phyloP scores from a whole-genome alignment of 2,329 filamentous ascomycete species.

The Dothidotthia symphoricarpi region DNA sequence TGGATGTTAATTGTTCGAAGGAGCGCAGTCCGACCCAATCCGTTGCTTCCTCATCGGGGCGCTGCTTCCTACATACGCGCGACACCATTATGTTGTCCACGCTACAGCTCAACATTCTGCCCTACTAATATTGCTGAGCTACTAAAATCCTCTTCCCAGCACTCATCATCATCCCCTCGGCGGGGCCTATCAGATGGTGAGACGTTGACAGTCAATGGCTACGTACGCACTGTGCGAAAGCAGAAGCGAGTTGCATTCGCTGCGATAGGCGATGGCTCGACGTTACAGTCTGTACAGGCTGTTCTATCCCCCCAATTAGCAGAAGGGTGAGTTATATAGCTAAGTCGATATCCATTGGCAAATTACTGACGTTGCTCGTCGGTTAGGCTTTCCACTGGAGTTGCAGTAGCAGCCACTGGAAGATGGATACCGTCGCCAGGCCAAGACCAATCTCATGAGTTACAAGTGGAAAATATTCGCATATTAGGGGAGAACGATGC shows the following conservation, averaged over 20 bases:
- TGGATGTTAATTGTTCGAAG: slow-evolving; percentile 22
- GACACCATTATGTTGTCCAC: slow-evolving; percentile 19
- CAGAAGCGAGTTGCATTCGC: slow-evolving; percentile 85
- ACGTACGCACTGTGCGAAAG: slow-evolving; percentile 78
- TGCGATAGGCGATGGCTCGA: slow-evolving; percentile 83
- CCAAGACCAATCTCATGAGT: slow-evolving; percentile 71
- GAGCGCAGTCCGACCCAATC: slow-evolving; percentile 22
- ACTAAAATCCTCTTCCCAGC: slow-evolving; percentile 52
- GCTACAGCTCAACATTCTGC: slow-evolving; percentile 32
- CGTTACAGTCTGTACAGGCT: slow-evolving; percentile 73
- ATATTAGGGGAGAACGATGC: slow-evolving; percentile 77
- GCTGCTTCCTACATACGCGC: slow-evolving; percentile 17
- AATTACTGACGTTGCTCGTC: slow-evolving; percentile 14
- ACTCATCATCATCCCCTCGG: slow-evolving; percentile 36
- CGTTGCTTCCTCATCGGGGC: slow-evolving; percentile 15
- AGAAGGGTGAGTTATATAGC: slow-evolving; percentile 60
- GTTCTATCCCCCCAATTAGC: slow-evolving; percentile 71
- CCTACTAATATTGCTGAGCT: slow-evolving; percentile 46
- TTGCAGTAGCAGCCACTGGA: slow-evolving; percentile 75
- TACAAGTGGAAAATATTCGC: slow-evolving; percentile 68
- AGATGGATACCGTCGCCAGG: slow-evolving; percentile 72
- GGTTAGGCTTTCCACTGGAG: slow-evolving; percentile 73
- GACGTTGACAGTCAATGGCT: slow-evolving; percentile 62
- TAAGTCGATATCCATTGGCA: slow-evolving; percentile 1
- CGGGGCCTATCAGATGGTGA: slow-evolving; percentile 45